A percentile compares a stretch with the other conserved stretches of the same genome.
Conservation (phyloP, 371 early-diverging fungal genomes). For the Apophysomyces ossiformis region DNA sequence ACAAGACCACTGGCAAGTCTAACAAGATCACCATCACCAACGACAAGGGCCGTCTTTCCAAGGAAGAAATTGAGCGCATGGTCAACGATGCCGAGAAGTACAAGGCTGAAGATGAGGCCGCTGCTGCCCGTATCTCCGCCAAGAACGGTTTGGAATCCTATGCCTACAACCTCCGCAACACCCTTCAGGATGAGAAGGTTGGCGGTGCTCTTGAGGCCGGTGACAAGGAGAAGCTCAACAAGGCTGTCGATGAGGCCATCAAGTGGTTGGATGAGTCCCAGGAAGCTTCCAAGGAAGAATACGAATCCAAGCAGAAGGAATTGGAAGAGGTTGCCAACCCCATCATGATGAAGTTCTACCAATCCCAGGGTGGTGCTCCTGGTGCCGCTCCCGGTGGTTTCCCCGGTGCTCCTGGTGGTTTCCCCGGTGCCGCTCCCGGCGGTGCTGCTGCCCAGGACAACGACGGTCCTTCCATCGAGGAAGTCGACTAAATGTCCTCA, state of each 20-base stretch:
- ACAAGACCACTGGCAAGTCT: slow-evolving; percentile 93
- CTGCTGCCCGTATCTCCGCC: slow-evolving; percentile 85
- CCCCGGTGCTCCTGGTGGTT: slow-evolving; percentile 74
- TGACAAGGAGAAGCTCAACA: slow-evolving; percentile 85
- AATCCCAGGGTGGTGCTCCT: slow-evolving; percentile 53
- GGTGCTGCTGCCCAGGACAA: slow-evolving; percentile 71
- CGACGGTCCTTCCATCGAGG: slow-evolving; percentile 53
- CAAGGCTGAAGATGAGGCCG: slow-evolving; percentile 94
- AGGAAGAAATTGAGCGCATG: slow-evolving; percentile 98
- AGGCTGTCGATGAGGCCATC: slow-evolving; percentile 83
- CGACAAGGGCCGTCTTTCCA: slow-evolving; percentile 97
- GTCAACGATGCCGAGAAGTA: slow-evolving; percentile 96
- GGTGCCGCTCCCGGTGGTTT: slow-evolving; percentile 63
- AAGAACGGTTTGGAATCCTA: slow-evolving; percentile 94
- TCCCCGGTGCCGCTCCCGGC: slow-evolving; percentile 83
- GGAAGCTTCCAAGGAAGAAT: slow-evolving; percentile 95
- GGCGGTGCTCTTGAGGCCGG: slow-evolving; percentile 76
- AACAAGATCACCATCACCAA: slow-evolving; percentile 98
- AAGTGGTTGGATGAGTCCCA: slow-evolving; percentile 85
- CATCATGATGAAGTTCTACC: slow-evolving; percentile 92
- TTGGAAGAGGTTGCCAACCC: slow-evolving; percentile 95
- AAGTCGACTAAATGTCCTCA: slow-evolving; percentile 48
- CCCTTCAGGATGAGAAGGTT: slow-evolving; percentile 87
- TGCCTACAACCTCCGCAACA: slow-evolving; percentile 93
- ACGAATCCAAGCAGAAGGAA: slow-evolving; percentile 92